Percentiles rank a stretch among this genome's conserved stretches.
phyloP scores from a whole-genome alignment of 73 alveolate genomes.

The Tetrahymena thermophila region DNA sequence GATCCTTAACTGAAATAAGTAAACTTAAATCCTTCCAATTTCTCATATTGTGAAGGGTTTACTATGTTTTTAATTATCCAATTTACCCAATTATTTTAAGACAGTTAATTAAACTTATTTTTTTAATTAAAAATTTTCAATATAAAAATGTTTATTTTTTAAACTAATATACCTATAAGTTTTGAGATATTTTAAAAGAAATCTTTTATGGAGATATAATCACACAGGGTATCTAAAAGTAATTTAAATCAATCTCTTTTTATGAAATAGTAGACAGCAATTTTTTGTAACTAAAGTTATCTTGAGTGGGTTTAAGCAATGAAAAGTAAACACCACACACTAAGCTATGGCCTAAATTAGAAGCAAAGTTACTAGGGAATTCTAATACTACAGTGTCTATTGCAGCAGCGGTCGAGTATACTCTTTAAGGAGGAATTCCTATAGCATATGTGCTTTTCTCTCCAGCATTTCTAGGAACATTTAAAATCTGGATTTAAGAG shows the following conservation, averaged over 20 bases:
- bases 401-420: neutral
- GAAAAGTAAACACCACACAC: neutral
- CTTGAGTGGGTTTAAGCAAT: neutral
- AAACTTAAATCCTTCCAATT: neutral
- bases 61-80: neutral
- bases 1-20: neutral
- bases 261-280: neutral
- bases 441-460: neutral
- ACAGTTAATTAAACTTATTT: neutral
- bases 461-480: conserved; percentile 1
- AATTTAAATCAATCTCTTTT: neutral
- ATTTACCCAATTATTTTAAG: neutral
- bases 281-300: neutral
- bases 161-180: neutral
- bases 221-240: neutral
- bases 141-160: neutral
- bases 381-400: neutral
- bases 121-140: neutral
- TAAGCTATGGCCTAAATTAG: neutral
- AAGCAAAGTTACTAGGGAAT: neutral
- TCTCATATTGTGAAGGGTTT: neutral
- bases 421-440: neutral
- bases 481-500: neutral
- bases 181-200: neutral
- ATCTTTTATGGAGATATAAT: neutral